Evolutionary conservation across 2,329 filamentous ascomycete species (phyloP), one percentile per base, ranked within the genome.

Genomic region (Byssochlamys sp.): DNA sequence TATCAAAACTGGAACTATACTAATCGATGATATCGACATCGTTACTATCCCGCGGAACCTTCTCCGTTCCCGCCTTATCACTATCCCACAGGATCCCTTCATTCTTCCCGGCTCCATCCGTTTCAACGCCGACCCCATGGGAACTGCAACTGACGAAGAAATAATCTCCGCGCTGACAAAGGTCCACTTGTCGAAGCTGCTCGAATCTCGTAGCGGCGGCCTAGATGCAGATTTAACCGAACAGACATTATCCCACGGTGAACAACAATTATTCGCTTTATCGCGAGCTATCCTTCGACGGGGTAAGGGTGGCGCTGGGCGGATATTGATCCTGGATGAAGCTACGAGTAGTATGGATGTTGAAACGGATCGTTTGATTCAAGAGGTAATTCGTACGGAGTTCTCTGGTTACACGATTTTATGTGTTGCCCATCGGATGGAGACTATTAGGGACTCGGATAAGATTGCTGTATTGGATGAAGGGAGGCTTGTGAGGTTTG

Each of bases 291-390:
- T 81, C 12, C 61, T 81, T 5, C 53, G 52, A 28, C 31, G 50
- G 7, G 55, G 53, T 62, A 49, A 78, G 73, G n/a, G 45, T 49
- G 45, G n/a, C 9, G 24, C 45, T 49, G 45, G 45, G 9, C 89
- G 88, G 67, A 95, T 96, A 74, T 95, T 96, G 66, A 86, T 96
- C 49, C 95, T 91, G 73, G 91, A 96, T 76, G 91, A 96, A 73
- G 91, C 91, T 1, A 96, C 91, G 0, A 89, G 85, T 3, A 87
- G 83, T 1, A 90, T 96, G 14, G 91, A 96, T 72, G 91, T 95
- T 80, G 91, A 96, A 69, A 96, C 91, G 10, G 91, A 96, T 71
- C 86, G 90, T 72, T 94, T 92, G 80, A 95, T 96, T 69, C 91
- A 96, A 73, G 78, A 79, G 56, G 94, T 90, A 3, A 95, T 96